These are phyloP conservation scores for Allodekkera sacchari DNA, from an alignment of 805 yeast species.

Conservation along the genomic window DNA sequence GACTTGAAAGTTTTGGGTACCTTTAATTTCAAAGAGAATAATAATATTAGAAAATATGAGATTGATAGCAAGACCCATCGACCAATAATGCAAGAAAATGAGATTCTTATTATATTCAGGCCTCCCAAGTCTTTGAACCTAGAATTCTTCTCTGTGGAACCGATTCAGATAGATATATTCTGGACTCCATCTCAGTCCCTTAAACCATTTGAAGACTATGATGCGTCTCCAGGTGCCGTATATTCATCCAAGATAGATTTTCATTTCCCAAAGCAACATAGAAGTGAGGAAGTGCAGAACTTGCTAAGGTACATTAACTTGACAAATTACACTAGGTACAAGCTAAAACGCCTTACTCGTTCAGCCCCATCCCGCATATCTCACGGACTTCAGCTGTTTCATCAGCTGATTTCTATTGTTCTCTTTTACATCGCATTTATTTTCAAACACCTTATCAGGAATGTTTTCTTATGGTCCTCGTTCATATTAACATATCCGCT, in stretches of 20 bases:
- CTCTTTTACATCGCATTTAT: too few species aligned
- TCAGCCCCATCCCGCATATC: not conserved
- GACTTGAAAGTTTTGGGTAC: slow-evolving; percentile 20
- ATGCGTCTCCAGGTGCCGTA: too few species aligned
- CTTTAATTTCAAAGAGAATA: slow-evolving; percentile 13
- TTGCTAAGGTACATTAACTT: slow-evolving; percentile 23
- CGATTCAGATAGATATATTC: slow-evolving; percentile 56
- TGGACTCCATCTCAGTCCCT: slow-evolving; percentile 16
- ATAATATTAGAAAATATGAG: slow-evolving; percentile 9
- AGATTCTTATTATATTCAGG: slow-evolving; percentile 41
- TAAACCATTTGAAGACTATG: slow-evolving; percentile 12
- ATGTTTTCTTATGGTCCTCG: slow-evolving; percentile 6
- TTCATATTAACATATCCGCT: slow-evolving; percentile 11
- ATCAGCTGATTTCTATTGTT: slow-evolving; percentile 1
- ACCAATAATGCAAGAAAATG: slow-evolving; percentile 12
- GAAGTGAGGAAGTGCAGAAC: slow-evolving; percentile 12
- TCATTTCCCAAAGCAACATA: slow-evolving; percentile 12
- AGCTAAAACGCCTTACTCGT: slow-evolving; percentile 8
- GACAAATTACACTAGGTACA: slow-evolving; percentile 19
- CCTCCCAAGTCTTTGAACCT: slow-evolving; percentile 65
- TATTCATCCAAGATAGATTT: slow-evolving; percentile 21
- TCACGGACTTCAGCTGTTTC: not conserved
- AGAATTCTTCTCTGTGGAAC: slow-evolving; percentile 72
- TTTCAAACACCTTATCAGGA: slow-evolving; percentile 5
- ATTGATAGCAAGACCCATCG: slow-evolving; percentile 7